Evolutionary conservation across 192 early-diverging fungal species (phyloP), one percentile per base, ranked within the genome.

Genomic region (Pilaira anomala): DNA sequence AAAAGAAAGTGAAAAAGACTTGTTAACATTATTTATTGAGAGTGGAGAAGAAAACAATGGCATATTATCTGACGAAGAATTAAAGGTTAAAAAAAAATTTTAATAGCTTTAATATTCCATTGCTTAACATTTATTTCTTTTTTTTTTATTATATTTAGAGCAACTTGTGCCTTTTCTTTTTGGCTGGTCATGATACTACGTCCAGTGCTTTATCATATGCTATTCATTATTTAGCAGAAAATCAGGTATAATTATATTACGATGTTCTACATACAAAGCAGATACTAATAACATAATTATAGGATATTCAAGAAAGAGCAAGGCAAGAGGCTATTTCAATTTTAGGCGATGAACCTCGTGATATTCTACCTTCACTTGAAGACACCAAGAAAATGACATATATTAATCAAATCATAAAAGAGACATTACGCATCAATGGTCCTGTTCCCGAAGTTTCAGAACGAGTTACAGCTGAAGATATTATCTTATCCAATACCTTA

Each of bases 171-270:
- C 63, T 79, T 48, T 83, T 84, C 65, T 84, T 82, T 26, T 66
- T 80, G 33, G 83, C 79, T 11, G 83, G 78, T 41, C 77, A 81
- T 39, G 82, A 85, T 40, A 84, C 80, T 21, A 85, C 82, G 3
- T 80, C 83, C 28, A 79, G 76, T 49, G 69, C 82, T 41, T 67
- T 87, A 42, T 66, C 80, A 14, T 71, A 69, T 40, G 28, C 75
- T 39, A 62, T 83, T 39, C 75, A 77, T 50, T 69, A 79, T 51
- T 73, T 86, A 21, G 84, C 84, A 8, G 65, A 53, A 26, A 69
- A 83, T 22, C 29, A 54, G 29, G 52, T 54, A 54, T 33, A 55
- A 18, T 19, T 14, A 19, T 9, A 11, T 22, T n/a, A 62, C 11
- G 21, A 28, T 18, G 9, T 33, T 19, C 28, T 3, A 8, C n/a